phyloP scores from a whole-genome alignment of 2,329 filamentous ascomycete species.

The Paracoccidioides lutzii region DNA sequence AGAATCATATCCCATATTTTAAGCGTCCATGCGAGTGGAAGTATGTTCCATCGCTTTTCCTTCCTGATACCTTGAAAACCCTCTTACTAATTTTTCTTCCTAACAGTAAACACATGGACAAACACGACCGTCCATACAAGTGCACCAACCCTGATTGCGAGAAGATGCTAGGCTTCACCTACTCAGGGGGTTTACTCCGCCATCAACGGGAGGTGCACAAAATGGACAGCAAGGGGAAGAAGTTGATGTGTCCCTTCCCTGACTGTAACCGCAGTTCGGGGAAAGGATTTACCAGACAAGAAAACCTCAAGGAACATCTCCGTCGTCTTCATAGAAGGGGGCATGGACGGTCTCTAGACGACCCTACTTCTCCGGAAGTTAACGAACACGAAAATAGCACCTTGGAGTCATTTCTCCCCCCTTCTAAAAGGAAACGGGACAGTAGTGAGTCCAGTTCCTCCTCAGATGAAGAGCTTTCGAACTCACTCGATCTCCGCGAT shows the following conservation, averaged over 20 bases:
- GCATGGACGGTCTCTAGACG: not conserved
- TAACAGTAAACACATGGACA: constrained; percentile 90
- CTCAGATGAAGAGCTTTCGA: constrained; percentile 16
- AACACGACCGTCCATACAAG: constrained; percentile 86
- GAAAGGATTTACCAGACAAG: constrained; percentile 81
- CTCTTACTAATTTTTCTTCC: constrained; percentile 3
- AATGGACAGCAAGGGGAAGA: constrained; percentile 78
- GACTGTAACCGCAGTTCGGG: constrained; percentile 84
- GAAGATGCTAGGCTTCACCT: constrained; percentile 88
- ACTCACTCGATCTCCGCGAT: constrained; percentile 40
- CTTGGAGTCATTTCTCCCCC: not conserved
- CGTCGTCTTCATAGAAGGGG: constrained; percentile 65
- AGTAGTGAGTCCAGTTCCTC: constrained; percentile 20
- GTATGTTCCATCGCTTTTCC: constrained; percentile 41
- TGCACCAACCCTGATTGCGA: constrained; percentile 73
- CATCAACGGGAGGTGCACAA: constrained; percentile 91
- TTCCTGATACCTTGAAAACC: not conserved
- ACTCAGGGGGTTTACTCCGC: constrained; percentile 75
- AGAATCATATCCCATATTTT: constrained; percentile 52
- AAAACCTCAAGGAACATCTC: constrained; percentile 88
- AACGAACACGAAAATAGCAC: constrained; percentile 1
- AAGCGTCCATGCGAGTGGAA: constrained; percentile 85
- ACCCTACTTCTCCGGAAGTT: not conserved
- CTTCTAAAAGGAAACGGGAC: constrained; percentile 15
- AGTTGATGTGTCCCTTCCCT: constrained; percentile 71